phyloP scores from a whole-genome alignment of 2,329 filamentous ascomycete genomes.

The Acrodontium crateriforme region DNA sequence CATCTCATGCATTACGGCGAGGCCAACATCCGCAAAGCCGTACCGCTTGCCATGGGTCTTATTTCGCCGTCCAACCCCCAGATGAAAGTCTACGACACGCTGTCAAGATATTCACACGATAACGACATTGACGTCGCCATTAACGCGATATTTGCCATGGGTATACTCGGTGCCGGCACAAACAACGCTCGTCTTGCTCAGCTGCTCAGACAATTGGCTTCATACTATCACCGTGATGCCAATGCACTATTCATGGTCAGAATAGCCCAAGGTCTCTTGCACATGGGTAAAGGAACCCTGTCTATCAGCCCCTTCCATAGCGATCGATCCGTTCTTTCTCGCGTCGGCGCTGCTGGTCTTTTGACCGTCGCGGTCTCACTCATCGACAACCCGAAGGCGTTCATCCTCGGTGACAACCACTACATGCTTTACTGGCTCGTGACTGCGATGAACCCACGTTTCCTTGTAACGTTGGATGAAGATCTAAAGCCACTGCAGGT shows the following conservation, averaged over 20 bases:
- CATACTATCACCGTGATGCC: constrained; percentile 94
- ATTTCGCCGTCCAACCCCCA: constrained; percentile 96
- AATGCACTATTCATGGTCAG: constrained; percentile 98
- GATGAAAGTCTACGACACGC: constrained; percentile 98
- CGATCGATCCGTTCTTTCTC: constrained; percentile 86
- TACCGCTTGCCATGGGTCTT: constrained; percentile 90
- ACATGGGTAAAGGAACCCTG: constrained; percentile 98
- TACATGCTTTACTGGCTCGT: constrained; percentile 97
- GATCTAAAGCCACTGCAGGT: constrained; percentile 85
- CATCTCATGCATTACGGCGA: constrained; percentile 99
- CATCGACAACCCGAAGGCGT: constrained; percentile 80
- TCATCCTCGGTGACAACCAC: constrained; percentile 57
- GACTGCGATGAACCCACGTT: constrained; percentile 90
- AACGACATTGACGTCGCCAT: constrained; percentile 97
- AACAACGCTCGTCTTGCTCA: constrained; percentile 97
- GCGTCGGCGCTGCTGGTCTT: constrained; percentile 77
- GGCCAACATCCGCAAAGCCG: constrained; percentile 89
- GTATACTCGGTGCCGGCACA: constrained; percentile 86
- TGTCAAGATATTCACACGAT: constrained; percentile 95
- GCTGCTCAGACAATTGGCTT: constrained; percentile 82
- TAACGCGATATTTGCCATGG: constrained; percentile 99
- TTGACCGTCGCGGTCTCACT: constrained; percentile 82
- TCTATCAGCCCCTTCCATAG: constrained; percentile 98
- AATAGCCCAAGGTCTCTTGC: constrained; percentile 89
- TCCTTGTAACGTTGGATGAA: constrained; percentile 92